Evolutionary conservation across 371 early-diverging fungal genomes (phyloP).

Genomic region (Actinomucor elegans): DNA sequence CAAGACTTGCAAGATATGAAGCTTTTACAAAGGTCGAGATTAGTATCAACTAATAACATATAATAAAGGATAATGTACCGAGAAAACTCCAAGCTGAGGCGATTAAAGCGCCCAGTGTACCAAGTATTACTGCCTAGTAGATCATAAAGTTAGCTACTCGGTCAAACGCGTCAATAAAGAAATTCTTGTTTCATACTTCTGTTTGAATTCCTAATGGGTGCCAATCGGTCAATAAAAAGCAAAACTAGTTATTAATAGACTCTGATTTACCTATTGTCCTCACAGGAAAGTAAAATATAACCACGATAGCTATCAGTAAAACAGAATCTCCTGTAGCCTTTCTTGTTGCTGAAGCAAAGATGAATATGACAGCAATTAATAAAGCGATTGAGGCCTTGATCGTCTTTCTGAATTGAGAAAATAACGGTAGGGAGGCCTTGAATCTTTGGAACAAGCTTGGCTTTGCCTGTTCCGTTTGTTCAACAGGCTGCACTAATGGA

Average conservation of each 20-base stretch:
- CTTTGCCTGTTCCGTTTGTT: neutral
- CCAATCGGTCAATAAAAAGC: too few relatives aligned
- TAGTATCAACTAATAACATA: too few relatives aligned
- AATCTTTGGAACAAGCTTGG: neutral
- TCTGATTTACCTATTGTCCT: slow-evolving; percentile 20
- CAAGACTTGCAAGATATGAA: slow-evolving; percentile 32
- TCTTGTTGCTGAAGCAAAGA: slow-evolving; percentile 8
- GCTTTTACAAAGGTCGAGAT: too few relatives aligned
- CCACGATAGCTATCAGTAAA: slow-evolving; percentile 17
- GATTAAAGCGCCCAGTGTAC: slow-evolving; percentile 30
- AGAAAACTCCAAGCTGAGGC: slow-evolving; percentile 30
- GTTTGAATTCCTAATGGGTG: slow-evolving; percentile 13
- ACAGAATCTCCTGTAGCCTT: slow-evolving; percentile 3
- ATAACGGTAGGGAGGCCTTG: slow-evolving; percentile 17
- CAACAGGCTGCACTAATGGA: neutral
- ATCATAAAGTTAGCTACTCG: too few relatives aligned
- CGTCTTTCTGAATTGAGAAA: slow-evolving; percentile 30
- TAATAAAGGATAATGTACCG: too few relatives aligned
- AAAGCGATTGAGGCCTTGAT: slow-evolving; percentile 37
- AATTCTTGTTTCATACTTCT: slow-evolving; percentile 15
- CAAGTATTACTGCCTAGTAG: slow-evolving; percentile 33
- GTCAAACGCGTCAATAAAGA: too few relatives aligned
- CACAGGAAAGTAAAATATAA: slow-evolving; percentile 24
- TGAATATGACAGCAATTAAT: slow-evolving; percentile 26
- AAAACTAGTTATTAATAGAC: too few relatives aligned